phyloP scores from a whole-genome alignment of 331 rosid genomes.

The Malus hybrid region DNA sequence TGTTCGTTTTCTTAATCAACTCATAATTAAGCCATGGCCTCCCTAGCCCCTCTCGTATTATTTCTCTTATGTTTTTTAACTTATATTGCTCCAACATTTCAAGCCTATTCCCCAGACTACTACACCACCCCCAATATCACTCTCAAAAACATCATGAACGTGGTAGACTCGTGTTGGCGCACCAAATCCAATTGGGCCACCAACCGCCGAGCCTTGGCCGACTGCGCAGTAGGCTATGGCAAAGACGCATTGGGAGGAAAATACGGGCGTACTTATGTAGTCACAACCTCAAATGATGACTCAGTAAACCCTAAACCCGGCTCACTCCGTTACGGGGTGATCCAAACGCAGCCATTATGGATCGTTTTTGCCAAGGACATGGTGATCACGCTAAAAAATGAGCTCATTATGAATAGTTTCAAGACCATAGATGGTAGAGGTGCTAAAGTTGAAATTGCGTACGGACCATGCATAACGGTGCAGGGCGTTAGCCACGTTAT shows the following conservation, averaged over 20 bases:
- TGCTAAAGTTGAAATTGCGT: constrained; percentile 60
- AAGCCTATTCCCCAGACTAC: constrained; percentile 13
- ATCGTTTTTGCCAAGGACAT: constrained; percentile 48
- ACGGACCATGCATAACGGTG: constrained; percentile 77
- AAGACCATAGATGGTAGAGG: constrained; percentile 94
- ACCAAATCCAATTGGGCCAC: constrained; percentile 46
- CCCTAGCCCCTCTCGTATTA: constrained; percentile 19
- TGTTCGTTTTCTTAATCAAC: background rate
- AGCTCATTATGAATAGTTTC: constrained; percentile 64
- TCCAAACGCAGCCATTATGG: constrained; percentile 70
- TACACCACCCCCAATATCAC: background rate
- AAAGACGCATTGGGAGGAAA: constrained; percentile 69
- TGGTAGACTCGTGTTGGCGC: constrained; percentile 74
- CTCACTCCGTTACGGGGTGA: constrained; percentile 71
- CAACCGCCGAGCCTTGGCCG: constrained; percentile 48
- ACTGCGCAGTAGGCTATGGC: constrained; percentile 70
- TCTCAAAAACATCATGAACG: constrained; percentile 22
- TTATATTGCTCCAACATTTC: constrained; percentile 13
- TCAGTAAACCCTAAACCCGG: constrained; percentile 56
- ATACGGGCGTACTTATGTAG: constrained; percentile 43
- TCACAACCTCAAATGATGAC: constrained; percentile 55
- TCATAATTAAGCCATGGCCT: constrained; percentile 29
- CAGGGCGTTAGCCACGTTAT: constrained; percentile 68
- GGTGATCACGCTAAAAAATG: constrained; percentile 55
- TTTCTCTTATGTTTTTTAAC: constrained; percentile 24